Evolutionary conservation across 768 basidiomycete genomes (phyloP).

Genomic region (Hericium rajendrae): DNA sequence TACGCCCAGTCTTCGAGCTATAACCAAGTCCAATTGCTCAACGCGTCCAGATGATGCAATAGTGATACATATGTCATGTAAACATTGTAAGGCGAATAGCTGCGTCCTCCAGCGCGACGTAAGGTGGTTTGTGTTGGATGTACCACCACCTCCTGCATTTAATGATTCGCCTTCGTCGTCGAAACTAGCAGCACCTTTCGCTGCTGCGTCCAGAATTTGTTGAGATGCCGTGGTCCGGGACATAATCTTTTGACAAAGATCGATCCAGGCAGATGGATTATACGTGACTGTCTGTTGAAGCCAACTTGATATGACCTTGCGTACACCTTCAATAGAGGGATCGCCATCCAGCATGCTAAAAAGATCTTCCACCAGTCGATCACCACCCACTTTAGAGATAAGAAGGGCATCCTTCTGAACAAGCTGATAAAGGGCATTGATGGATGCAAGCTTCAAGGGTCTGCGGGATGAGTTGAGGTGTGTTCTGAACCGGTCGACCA

Average conservation of each 20-base stretch:
- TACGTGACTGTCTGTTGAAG: conserved; percentile 87
- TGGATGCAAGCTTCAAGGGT: conserved; percentile 86
- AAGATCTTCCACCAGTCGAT: conserved; percentile 86
- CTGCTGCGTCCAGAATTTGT: conserved; percentile 54
- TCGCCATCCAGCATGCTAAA: conserved; percentile 95
- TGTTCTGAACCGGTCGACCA: conserved; percentile 67
- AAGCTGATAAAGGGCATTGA: conserved; percentile 93
- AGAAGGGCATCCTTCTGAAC: conserved; percentile 89
- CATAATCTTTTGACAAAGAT: conserved; percentile 96
- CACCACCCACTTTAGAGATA: conserved; percentile 91
- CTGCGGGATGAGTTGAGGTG: conserved; percentile 75
- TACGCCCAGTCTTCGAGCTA: conserved; percentile 55
- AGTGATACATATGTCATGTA: conserved; percentile 80
- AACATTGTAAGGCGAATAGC: conserved; percentile 84
- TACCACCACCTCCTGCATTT: conserved; percentile 43
- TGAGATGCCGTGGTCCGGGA: conserved; percentile 82
- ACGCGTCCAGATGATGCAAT: conserved; percentile 61
- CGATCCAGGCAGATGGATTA: conserved; percentile 96
- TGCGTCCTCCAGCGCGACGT: conserved; percentile 96
- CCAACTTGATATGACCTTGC: conserved; percentile 91
- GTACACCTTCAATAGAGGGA: conserved; percentile 85
- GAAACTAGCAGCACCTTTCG: conserved; percentile 39
- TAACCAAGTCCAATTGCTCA: conserved; percentile 76
- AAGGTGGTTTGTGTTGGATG: conserved; percentile 29
- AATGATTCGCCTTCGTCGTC: conserved; percentile 96